These are phyloP conservation scores for Leccinum longicurvipes DNA, from an alignment of 768 basidiomycete genomes.

Conservation along the genomic window DNA sequence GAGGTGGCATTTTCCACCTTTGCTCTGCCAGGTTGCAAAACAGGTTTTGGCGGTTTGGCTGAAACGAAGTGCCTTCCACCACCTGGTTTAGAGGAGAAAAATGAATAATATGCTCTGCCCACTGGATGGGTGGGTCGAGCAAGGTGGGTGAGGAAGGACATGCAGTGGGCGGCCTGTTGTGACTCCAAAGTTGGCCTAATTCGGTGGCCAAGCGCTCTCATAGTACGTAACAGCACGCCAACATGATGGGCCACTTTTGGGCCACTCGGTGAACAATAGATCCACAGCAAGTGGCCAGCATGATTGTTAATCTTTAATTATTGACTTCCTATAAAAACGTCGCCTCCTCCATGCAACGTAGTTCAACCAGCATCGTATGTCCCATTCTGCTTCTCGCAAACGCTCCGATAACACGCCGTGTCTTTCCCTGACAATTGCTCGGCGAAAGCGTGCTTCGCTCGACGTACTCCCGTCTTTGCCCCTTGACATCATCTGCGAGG, in stretches of 20 bases:
- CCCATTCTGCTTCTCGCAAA: background rate
- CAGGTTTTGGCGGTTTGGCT: slow-evolving; percentile 57
- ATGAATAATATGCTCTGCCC: slow-evolving; percentile 68
- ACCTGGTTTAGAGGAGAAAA: slow-evolving; percentile 76
- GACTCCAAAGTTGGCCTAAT: background rate
- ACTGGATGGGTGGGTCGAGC: slow-evolving; percentile 45
- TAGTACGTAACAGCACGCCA: slow-evolving; percentile 7
- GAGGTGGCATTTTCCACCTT: slow-evolving; percentile 41
- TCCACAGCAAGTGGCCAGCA: slow-evolving; percentile 3
- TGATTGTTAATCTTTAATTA: no score
- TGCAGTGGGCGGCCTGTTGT: slow-evolving; percentile 22
- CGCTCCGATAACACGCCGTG: background rate
- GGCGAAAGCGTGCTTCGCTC: slow-evolving; percentile 17
- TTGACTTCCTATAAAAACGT: background rate
- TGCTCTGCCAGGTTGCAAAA: slow-evolving; percentile 36
- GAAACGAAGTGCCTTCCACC: slow-evolving; percentile 74
- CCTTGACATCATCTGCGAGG: slow-evolving; percentile 30
- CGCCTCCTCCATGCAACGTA: background rate
- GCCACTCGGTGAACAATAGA: no score
- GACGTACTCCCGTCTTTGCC: slow-evolving; percentile 35
- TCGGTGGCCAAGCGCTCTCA: no score
- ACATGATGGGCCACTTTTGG: no score
- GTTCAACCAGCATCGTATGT: slow-evolving; percentile 6
- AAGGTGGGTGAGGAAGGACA: slow-evolving; percentile 53
- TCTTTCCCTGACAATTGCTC: background rate